Base-by-base conservation (phyloP, 1,284 basidiomycete species). In the Ganoderma leucocontextum region DNA sequence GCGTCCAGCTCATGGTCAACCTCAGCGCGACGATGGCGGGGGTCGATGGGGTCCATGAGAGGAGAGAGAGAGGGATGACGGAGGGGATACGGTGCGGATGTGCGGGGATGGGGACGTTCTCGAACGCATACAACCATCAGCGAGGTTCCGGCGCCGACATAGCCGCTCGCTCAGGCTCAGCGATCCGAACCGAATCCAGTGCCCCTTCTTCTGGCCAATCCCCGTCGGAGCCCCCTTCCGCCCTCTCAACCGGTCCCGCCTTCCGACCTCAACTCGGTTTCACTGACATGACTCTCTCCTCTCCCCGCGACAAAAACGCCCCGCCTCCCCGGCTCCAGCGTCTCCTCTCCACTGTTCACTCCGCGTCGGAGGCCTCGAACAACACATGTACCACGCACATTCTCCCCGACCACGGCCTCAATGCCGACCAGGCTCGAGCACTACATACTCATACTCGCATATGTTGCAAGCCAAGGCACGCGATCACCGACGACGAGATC, bases 21-120 rank as follows among this genome's bases (percentile, higher is more conserved):
- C 68, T 81, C 81, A 75, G 85, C 83, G 79, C 82, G 82, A 74
- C 81, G 81, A 70, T 75, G 77, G 75, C 83, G 82, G 74, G 80
- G 82, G 80, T 86, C 86, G 76, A 73, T 69, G 77, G 67, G 70
- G 76, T 79, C 76, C 78, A 81, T 80, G 76, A 68, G 70, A 69
- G 70, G 67, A 63, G 71, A 62, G 66, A 65, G 66, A 74, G 71
- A 67, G 72, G 72, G 72, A 72, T 65, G 74, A 66, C 72, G 75
- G 75, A 74, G 73, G 77, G 74, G 76, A 73, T 70, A 74, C 72
- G 72, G 70, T 65, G 73, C 71, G 73, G 74, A 71, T 71, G 70
- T 74, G 74, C 75, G 75, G 76, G 76, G 73, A 70, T 74, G 75
- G 70, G 73, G 71, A 70, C 68, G 70, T 73, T 74, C 74, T 66